These are phyloP conservation scores for Populus hybrid DNA, from an alignment of 441 rosid genomes.

Conservation along the genomic window DNA sequence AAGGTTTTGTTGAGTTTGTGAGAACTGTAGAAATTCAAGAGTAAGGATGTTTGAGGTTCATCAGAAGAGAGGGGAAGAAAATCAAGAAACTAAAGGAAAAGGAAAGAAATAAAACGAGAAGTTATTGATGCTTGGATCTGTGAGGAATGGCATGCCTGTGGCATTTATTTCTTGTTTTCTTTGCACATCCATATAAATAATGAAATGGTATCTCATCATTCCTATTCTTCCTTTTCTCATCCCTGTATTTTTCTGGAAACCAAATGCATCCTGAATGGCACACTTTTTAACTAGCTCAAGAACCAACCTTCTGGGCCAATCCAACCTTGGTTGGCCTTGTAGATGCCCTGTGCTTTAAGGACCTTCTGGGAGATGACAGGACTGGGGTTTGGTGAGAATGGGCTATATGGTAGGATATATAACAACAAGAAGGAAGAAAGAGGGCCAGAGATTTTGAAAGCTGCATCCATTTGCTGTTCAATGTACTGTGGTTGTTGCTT, in stretches of 20 bases:
- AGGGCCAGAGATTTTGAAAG: not conserved
- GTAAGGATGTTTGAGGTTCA: not conserved
- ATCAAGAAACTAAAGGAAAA: not conserved
- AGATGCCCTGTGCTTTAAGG: not conserved
- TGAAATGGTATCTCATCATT: not conserved
- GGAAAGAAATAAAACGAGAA: not conserved
- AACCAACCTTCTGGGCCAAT: not conserved
- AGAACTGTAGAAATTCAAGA: not conserved
- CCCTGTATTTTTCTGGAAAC: not conserved
- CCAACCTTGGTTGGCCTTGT: not conserved
- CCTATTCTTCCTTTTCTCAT: not conserved
- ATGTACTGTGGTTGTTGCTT: not conserved
- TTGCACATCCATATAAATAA: not conserved
- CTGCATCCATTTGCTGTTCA: not conserved
- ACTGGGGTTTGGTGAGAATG: not conserved
- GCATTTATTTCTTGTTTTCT: not conserved
- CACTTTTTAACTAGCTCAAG: not conserved
- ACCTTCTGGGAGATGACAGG: not conserved
- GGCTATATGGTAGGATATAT: not conserved
- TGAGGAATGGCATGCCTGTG: not conserved
- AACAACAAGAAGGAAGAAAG: not conserved
- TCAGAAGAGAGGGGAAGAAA: not conserved
- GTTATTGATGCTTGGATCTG: not conserved
- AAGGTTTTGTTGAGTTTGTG: not conserved
- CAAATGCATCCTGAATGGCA: not conserved